Base-by-base conservation (phyloP, 2,329 filamentous ascomycete genomes). In the Fusarium coffeatum region DNA sequence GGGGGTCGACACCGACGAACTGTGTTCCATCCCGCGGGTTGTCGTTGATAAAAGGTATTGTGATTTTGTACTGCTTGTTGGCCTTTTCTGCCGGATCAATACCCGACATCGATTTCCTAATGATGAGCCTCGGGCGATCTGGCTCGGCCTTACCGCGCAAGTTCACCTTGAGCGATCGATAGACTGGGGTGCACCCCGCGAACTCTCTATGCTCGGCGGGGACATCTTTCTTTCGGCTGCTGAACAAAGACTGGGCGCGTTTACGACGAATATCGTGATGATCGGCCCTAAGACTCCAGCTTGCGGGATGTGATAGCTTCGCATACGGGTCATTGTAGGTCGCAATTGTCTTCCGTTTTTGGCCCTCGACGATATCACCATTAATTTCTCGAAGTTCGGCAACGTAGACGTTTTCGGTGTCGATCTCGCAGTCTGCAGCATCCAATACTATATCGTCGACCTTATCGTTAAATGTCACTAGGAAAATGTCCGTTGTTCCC, bases 1-100 rank as follows among this genome's bases (percentile, higher is more conserved):
- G 88, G 59, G 90, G 89, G 46, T 93, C 90, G 40, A 96, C 87
- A 6, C 96, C 94, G 18, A 97, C 93, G 80, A 98, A 99, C 65
- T 98, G 94, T 61, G 98, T 80, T 23, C 93, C 95, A 78, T 99
- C 96, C 47, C 93, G 87, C 53, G 94, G 90, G 72, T 89, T 88
- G 53, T 88, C 89, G 34, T 93, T 88, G 23, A 86, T 84, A 76
- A 97, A 99, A 34, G 96, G 92, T 59, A 98, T 91, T 48, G 83
- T 83, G 41, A 89, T 82, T 69, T 80, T 80, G 70, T 78, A 84
- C 50, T 87, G 85, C 70, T 79, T 80, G 59, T 82, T 81, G 32
- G 85, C 83, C 54, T 67, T 78, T 8, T 82, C 80, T 12, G 61
- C 54, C 8, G 73, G 55, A 28, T 81, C 79, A 27, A 78, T 63